Percentiles rank a stretch among this genome's conserved stretches.
phyloP scores from a whole-genome alignment of 352 stramenopile species.

The Pythium brassicae region DNA sequence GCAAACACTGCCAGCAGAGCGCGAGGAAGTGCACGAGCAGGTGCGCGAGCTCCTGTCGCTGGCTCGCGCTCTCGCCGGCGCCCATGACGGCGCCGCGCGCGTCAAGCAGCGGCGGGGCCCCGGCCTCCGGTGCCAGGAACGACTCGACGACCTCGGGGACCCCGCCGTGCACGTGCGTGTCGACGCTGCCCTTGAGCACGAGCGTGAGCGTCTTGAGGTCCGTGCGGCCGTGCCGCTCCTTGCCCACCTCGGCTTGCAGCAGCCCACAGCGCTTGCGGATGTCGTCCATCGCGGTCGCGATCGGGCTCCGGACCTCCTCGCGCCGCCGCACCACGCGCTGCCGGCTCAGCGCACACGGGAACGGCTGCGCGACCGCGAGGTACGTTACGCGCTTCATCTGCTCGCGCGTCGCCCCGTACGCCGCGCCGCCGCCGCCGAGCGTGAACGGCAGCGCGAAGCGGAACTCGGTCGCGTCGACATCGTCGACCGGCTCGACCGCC shows the following conservation, averaged over 20 bases:
- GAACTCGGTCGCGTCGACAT: slow-evolving; percentile 19
- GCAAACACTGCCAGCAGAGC: slow-evolving; percentile 48
- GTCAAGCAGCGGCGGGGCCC: slow-evolving; percentile 26
- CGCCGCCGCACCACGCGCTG: slow-evolving; percentile 32
- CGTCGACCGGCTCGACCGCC: slow-evolving; percentile 6
- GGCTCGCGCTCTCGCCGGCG: slow-evolving; percentile 19
- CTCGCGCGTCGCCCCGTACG: slow-evolving; percentile 61
- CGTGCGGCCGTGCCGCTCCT: slow-evolving; percentile 33
- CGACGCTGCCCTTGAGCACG: slow-evolving; percentile 76
- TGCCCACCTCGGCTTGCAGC: slow-evolving; percentile 51
- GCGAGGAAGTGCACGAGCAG: slow-evolving; percentile 54
- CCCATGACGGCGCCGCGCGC: slow-evolving; percentile 31
- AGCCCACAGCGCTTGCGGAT: slow-evolving; percentile 57
- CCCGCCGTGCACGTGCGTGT: slow-evolving; percentile 74
- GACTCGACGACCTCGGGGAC: slow-evolving; percentile 70
- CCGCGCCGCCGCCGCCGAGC: slow-evolving; percentile 15
- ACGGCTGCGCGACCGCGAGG: slow-evolving; percentile 31
- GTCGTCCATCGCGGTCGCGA: slow-evolving; percentile 77
- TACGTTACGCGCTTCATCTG: slow-evolving; percentile 70
- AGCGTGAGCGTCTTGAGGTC: slow-evolving; percentile 76
- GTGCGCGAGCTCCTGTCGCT: slow-evolving; percentile 45
- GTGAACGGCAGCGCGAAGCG: slow-evolving; percentile 58
- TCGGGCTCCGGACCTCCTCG: slow-evolving; percentile 54
- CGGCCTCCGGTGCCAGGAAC: slow-evolving; percentile 46
- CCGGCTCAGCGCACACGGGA: slow-evolving; percentile 48